A percentile compares a stretch with the other conserved stretches of the same genome.
Conservation (phyloP, 352 stramenopile species). For the Phytophthora melonis region DNA sequence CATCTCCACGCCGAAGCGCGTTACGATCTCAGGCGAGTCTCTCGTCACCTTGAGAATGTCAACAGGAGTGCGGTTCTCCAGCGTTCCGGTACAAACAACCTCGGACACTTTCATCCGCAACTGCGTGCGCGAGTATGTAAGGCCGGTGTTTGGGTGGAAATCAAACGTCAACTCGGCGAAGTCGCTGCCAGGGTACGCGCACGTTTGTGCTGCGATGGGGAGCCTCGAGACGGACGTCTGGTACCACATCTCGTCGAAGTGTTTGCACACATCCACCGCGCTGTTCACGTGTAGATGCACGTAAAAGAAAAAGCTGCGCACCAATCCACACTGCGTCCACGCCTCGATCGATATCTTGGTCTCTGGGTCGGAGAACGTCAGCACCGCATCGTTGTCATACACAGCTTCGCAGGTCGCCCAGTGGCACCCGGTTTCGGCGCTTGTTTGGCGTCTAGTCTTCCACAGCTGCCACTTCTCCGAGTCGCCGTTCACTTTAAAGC, state of each 20-base stretch:
- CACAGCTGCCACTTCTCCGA: conserved; percentile 57
- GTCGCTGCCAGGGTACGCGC: conserved; percentile 63
- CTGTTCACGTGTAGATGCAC: conserved; percentile 63
- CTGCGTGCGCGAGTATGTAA: conserved; percentile 45
- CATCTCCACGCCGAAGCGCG: conserved; percentile 69
- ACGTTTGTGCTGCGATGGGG: conserved; percentile 44
- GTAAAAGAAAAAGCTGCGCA: conserved; percentile 39
- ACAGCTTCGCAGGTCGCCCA: conserved; percentile 14
- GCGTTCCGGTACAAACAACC: conserved; percentile 50
- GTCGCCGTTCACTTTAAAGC: conserved; percentile 59
- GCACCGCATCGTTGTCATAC: conserved; percentile 17
- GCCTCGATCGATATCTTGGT: neutral
- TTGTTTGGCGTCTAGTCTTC: conserved; percentile 38
- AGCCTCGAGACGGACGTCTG: conserved; percentile 47
- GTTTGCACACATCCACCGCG: conserved; percentile 54
- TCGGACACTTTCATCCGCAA: conserved; percentile 47
- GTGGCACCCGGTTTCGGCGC: conserved; percentile 24
- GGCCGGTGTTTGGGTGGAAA: conserved; percentile 54
- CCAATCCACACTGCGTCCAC: neutral
- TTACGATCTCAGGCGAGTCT: conserved; percentile 51
- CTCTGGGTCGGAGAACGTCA: neutral
- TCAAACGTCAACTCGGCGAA: conserved; percentile 77
- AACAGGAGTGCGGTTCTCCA: conserved; percentile 37
- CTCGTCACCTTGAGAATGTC: conserved; percentile 50
- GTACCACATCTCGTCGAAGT: conserved; percentile 79